These are phyloP conservation scores for Dalbergia cochinchinensis DNA, from an alignment of 306 rosid species.

Conservation along the genomic window DNA sequence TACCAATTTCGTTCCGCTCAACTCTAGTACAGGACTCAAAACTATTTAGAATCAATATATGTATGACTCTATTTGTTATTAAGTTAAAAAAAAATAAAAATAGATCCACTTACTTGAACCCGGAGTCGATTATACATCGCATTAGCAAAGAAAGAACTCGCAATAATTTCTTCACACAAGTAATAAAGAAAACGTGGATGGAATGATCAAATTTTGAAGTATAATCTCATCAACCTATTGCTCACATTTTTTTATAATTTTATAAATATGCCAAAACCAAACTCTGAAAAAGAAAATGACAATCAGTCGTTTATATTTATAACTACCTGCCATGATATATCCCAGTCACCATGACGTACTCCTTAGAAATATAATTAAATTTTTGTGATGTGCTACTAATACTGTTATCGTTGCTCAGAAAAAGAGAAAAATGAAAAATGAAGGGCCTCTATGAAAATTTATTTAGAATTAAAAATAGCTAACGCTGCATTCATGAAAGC, in stretches of 20 bases:
- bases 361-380: not conserved
- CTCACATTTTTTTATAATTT: not conserved
- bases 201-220: not conserved
- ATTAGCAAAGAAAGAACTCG: not conserved
- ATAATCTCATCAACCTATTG: not conserved
- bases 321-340: not conserved
- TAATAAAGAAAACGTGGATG: conserved; percentile 7
- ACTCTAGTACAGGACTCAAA: too few relatives aligned
- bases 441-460: not conserved
- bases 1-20: too few relatives aligned
- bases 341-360: not conserved
- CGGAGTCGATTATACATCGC: not conserved
- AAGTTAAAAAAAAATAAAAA: too few relatives aligned
- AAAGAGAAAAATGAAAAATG: not conserved
- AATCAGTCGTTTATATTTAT: not conserved
- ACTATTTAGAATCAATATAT: too few relatives aligned
- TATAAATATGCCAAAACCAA: not conserved
- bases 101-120: not conserved
- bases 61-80: too few relatives aligned
- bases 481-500: not conserved
- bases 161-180: not conserved
- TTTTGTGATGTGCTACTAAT: not conserved
- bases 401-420: not conserved
- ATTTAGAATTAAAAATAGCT: not conserved
- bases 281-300: not conserved